phyloP scores from a whole-genome alignment of 495 filamentous ascomycete genomes.

The Penicillium longicatenatum region DNA sequence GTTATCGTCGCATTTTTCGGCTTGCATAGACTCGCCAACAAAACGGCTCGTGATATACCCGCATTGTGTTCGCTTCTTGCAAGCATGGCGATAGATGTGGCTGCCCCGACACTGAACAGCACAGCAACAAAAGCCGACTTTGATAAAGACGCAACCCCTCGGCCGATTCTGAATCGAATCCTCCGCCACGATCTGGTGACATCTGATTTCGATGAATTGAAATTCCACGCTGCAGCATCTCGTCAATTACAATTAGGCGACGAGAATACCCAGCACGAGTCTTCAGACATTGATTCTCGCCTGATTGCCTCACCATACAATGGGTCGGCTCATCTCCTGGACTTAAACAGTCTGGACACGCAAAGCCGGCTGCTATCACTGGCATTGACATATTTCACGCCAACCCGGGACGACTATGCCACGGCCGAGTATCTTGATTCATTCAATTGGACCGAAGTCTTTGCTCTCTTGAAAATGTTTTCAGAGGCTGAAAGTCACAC shows the following conservation, averaged over 20 bases:
- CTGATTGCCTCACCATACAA: conserved; percentile 77
- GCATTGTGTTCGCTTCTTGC: not conserved
- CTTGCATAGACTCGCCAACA: not conserved
- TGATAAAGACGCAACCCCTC: not conserved
- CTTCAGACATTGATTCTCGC: conserved; percentile 21
- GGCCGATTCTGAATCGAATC: conserved; percentile 15
- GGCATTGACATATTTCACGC: conserved; percentile 63
- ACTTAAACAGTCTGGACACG: conserved; percentile 62
- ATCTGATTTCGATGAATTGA: conserved; percentile 34
- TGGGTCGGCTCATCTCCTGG: conserved; percentile 65
- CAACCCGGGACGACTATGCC: conserved; percentile 70
- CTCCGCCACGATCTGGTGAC: conserved; percentile 37
- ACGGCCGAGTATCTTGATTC: conserved; percentile 70
- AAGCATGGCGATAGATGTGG: conserved; percentile 18
- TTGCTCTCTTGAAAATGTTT: conserved; percentile 51
- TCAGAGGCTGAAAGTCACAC: conserved; percentile 43
- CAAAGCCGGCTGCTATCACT: conserved; percentile 69
- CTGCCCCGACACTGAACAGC: conserved; percentile 3
- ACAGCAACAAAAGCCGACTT: conserved; percentile 2
- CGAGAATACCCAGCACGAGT: not conserved
- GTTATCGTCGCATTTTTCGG: not conserved
- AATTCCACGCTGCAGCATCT: conserved; percentile 40
- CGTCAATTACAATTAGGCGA: conserved; percentile 26
- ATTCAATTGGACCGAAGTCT: conserved; percentile 75
- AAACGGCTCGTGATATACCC: not conserved